Conservation (phyloP, 441 rosid species). For the Populus tomentosa region DNA sequence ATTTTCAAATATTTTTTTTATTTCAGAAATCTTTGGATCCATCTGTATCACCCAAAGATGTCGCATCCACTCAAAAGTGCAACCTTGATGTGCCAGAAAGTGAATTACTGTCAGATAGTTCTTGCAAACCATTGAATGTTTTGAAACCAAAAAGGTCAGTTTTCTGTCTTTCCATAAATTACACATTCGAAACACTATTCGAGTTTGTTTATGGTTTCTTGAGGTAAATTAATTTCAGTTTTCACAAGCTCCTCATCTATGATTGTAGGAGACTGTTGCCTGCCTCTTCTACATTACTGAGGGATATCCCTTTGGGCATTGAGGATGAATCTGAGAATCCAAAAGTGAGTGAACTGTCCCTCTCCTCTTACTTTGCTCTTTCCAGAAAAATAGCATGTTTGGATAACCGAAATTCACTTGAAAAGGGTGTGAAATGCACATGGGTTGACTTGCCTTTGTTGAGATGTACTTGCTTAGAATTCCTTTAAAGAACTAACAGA, state of each 20-base stretch:
- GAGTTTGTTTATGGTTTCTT: background rate
- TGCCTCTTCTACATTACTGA: conserved; percentile 56
- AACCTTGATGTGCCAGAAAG: conserved; percentile 21
- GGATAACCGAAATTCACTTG: background rate
- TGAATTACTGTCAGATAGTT: conserved; percentile 26
- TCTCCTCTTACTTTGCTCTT: background rate
- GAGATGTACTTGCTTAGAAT: too few species aligned
- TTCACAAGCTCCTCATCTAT: background rate
- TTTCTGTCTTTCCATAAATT: background rate
- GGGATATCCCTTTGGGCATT: conserved; percentile 52
- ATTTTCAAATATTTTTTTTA: conserved; percentile 1
- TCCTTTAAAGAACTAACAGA: too few species aligned
- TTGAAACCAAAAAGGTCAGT: conserved; percentile 71
- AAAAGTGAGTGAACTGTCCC: conserved; percentile 40
- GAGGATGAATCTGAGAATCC: conserved; percentile 56
- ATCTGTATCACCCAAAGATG: conserved; percentile 16
- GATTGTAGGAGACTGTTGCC: conserved; percentile 75
- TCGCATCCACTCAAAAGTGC: conserved; percentile 15
- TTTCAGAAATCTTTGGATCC: conserved; percentile 27
- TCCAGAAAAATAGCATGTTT: background rate
- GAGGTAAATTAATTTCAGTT: background rate
- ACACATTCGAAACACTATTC: background rate
- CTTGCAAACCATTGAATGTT: conserved; percentile 28
- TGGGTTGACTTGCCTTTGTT: background rate
- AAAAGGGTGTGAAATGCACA: too few species aligned